phyloP scores from a whole-genome alignment of 306 rosid genomes.

The Citrullus amarus region DNA sequence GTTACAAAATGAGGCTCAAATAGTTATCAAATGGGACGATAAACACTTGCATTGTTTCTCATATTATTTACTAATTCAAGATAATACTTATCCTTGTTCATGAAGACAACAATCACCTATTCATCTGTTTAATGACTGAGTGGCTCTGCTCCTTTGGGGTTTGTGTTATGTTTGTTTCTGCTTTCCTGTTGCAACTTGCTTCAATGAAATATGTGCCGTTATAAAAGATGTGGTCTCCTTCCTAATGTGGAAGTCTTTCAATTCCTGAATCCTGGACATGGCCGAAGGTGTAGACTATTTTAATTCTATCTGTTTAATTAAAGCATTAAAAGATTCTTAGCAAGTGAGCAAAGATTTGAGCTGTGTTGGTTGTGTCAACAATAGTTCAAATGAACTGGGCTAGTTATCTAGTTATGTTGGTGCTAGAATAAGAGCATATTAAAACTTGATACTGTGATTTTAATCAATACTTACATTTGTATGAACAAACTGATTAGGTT shows the following conservation, averaged over 20 bases:
- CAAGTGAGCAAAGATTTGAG: background rate
- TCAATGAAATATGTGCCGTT: background rate
- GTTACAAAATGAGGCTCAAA: no score
- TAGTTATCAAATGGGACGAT: no score
- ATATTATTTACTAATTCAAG: background rate
- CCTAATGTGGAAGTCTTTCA: background rate
- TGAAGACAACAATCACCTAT: background rate
- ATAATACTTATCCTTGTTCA: background rate
- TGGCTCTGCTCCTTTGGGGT: background rate
- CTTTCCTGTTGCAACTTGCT: background rate
- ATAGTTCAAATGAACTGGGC: background rate
- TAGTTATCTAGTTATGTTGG: background rate
- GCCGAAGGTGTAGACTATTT: background rate
- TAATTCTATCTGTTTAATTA: background rate
- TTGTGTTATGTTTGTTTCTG: background rate
- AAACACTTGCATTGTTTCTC: background rate
- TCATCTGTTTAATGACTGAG: background rate
- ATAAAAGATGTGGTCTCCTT: background rate
- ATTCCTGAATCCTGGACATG: background rate
- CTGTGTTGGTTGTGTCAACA: background rate
- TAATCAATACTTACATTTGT: background rate
- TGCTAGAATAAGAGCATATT: background rate
- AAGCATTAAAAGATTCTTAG: background rate
- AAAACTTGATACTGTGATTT: background rate
- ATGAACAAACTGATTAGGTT: background rate